These are phyloP conservation scores for Phytophthora ramorum DNA, from an alignment of 352 stramenopile species.

Conservation along the genomic window DNA sequence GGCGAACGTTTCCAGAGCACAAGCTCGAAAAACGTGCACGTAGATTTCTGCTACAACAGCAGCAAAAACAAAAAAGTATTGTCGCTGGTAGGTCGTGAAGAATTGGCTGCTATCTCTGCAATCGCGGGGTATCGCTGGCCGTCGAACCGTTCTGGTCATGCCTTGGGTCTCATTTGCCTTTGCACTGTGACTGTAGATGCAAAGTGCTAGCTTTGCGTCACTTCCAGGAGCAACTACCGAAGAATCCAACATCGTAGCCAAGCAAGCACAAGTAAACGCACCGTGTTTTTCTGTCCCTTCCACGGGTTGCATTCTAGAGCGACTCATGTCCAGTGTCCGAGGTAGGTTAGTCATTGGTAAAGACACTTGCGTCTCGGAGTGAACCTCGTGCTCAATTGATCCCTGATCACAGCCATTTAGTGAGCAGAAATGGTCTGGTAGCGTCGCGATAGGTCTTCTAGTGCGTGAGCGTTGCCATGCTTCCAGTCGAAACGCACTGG, in stretches of 20 bases:
- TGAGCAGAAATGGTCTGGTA: slow-evolving; percentile 62
- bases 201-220: slow-evolving; percentile 55
- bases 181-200: slow-evolving; percentile 63
- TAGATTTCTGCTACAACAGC: slow-evolving; percentile 61
- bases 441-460: slow-evolving; percentile 35
- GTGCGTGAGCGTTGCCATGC: slow-evolving; percentile 58
- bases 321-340: slow-evolving; percentile 62
- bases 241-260: slow-evolving; percentile 72
- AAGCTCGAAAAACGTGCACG: slow-evolving; percentile 57
- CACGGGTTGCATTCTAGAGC: slow-evolving; percentile 44
- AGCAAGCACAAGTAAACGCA: slow-evolving; percentile 54
- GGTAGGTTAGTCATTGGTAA: slow-evolving; percentile 83
- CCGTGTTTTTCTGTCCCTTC: slow-evolving; percentile 67
- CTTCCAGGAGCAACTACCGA: slow-evolving; percentile 3
- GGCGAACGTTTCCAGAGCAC: slow-evolving; percentile 56
- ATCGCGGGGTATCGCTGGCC: slow-evolving; percentile 16
- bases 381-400: slow-evolving; percentile 49
- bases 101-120: slow-evolving; percentile 12
- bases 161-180: slow-evolving; percentile 16
- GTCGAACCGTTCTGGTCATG: neutral
- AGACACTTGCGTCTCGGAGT: slow-evolving; percentile 49
- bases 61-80: slow-evolving; percentile 65
- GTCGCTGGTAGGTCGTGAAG: slow-evolving; percentile 62
- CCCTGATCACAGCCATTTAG: slow-evolving; percentile 46
- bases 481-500: slow-evolving; percentile 50